Evolutionary conservation across 805 yeast species (phyloP).

Genomic region (Ogataea populi-albae): DNA sequence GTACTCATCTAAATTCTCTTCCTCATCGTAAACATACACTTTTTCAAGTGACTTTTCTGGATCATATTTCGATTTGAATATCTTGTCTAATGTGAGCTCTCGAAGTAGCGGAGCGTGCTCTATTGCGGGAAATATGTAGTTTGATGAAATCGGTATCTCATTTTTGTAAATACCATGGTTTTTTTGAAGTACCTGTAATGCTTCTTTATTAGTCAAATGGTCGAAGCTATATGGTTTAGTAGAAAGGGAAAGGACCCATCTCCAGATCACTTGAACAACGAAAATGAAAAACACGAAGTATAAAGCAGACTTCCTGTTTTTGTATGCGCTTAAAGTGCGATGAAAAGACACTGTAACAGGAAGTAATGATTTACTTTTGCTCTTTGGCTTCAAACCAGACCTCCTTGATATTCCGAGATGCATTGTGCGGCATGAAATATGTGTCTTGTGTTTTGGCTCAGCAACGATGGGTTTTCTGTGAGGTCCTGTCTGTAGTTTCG

Average conservation of each 20-base stretch:
- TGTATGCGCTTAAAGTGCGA: conserved; percentile 12
- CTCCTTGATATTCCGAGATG: conserved; percentile 28
- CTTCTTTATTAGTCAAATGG: conserved; percentile 26
- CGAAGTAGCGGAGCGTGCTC: conserved; percentile 64
- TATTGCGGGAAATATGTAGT: conserved; percentile 68
- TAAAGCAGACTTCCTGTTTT: conserved; percentile 8
- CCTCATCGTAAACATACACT: conserved; percentile 40
- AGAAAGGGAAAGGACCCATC: conserved; percentile 28
- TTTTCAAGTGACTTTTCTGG: conserved; percentile 36
- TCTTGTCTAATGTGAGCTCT: conserved; percentile 50
- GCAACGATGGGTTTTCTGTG: too few relatives aligned
- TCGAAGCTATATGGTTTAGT: conserved; percentile 13
- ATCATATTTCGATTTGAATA: conserved; percentile 49
- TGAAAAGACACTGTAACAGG: conserved; percentile 21
- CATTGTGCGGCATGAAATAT: too few relatives aligned
- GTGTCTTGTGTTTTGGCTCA: too few relatives aligned
- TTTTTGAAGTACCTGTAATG: conserved; percentile 19
- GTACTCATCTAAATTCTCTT: conserved; percentile 36
- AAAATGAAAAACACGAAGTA: conserved; percentile 9
- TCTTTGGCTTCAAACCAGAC: conserved; percentile 24
- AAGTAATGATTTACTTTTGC: conserved; percentile 15
- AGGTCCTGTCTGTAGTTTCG: too few relatives aligned
- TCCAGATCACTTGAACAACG: conserved; percentile 23
- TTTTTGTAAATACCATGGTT: conserved; percentile 43
- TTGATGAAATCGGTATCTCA: conserved; percentile 48